A percentile compares a stretch with the other conserved stretches of the same genome.
Evolutionary conservation across 768 basidiomycete genomes (phyloP).

Genomic region (Boletus fagicola): DNA sequence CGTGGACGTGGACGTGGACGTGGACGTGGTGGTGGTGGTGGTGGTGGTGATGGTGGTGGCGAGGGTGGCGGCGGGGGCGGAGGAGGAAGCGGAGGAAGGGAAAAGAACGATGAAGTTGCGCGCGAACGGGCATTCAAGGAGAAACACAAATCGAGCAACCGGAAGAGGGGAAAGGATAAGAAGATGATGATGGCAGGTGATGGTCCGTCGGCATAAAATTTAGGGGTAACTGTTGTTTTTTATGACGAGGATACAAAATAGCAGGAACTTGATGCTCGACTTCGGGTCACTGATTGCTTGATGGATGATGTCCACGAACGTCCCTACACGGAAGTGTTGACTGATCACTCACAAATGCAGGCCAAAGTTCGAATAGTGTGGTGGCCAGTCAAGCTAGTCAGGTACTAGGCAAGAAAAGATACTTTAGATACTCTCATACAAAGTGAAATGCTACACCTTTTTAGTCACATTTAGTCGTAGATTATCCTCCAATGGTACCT

Average conservation of each 20-base stretch:
- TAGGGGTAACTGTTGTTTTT: not conserved
- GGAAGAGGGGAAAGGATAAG: constrained; percentile 85
- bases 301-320: too few relatives aligned
- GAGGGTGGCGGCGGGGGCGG: constrained; percentile 41
- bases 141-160: constrained; percentile 75
- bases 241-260: not conserved
- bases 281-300: not conserved
- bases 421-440: not conserved
- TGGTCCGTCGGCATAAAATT: constrained; percentile 31
- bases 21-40: too few relatives aligned
- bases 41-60: constrained; percentile 36
- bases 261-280: not conserved
- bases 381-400: too few relatives aligned
- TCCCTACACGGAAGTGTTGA: too few relatives aligned
- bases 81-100: constrained; percentile 37
- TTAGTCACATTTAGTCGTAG: too few relatives aligned
- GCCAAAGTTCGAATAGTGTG: too few relatives aligned
- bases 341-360: too few relatives aligned
- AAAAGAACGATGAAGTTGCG: constrained; percentile 38
- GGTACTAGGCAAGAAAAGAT: too few relatives aligned
- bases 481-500: not conserved
- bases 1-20: too few relatives aligned
- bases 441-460: not conserved
- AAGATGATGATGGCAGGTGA: constrained; percentile 74
- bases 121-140: constrained; percentile 71